Evolutionary conservation across 1,284 basidiomycete genomes (phyloP).

Genomic region (Xerocomus minutiporus): DNA sequence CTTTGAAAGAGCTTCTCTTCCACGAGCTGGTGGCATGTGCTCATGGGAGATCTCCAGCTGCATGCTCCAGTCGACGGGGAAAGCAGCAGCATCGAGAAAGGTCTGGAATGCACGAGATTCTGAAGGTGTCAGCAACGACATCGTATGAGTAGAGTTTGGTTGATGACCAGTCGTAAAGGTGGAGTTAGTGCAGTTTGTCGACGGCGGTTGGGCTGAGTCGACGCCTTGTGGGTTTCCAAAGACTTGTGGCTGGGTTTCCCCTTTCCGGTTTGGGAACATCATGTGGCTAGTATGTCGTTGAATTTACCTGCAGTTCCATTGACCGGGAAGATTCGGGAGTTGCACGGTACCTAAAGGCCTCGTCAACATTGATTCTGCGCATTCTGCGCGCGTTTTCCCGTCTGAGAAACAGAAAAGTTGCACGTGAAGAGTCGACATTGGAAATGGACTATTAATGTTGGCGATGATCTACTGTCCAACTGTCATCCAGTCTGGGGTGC

Average conservation of each 20-base stretch:
- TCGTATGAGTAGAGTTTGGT: conserved; percentile 9
- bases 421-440: conserved; percentile 10
- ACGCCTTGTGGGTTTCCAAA: conserved; percentile 20
- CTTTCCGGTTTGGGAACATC: conserved; percentile 24
- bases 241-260: conserved; percentile 31
- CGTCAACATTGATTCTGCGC: no score
- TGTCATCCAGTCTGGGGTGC: neutral
- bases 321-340: neutral
- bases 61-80: conserved; percentile 36
- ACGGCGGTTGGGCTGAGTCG: conserved; percentile 16
- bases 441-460: conserved; percentile 12
- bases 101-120: conserved; percentile 49
- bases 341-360: neutral
- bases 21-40: conserved; percentile 36
- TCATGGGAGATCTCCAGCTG: conserved; percentile 35
- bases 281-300: conserved; percentile 4
- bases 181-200: neutral
- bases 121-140: conserved; percentile 46
- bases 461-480: conserved; percentile 9
- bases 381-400: neutral
- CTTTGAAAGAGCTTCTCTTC: conserved; percentile 58
- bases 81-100: conserved; percentile 46
- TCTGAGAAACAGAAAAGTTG: neutral
- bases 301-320: neutral
- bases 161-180: neutral